Evolutionary conservation across 129 eudicot species (phyloP).

Genomic region (Ambrosia artemisiifolia): DNA sequence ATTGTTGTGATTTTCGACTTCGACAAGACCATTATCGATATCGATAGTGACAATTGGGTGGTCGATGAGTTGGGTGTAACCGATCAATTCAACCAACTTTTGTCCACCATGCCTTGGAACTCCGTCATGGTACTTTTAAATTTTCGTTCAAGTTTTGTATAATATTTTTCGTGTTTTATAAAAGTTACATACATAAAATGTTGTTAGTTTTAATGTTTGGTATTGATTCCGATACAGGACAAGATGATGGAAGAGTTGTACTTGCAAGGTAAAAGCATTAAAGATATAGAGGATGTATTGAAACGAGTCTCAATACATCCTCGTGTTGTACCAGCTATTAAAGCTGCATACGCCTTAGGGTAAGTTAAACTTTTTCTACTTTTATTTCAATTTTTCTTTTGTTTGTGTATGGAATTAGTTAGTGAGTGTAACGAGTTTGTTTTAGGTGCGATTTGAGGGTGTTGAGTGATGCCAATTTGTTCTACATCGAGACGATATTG

Average conservation of each 20-base stretch:
- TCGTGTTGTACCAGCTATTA: constrained; percentile 62
- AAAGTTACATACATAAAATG: background rate
- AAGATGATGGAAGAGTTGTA: constrained; percentile 71
- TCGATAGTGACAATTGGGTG: constrained; percentile 85
- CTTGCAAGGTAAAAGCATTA: constrained; percentile 52
- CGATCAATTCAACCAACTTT: constrained; percentile 47
- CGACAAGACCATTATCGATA: constrained; percentile 78
- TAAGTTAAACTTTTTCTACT: constrained; percentile 5
- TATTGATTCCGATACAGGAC: constrained; percentile 38
- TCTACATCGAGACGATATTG: constrained; percentile 73
- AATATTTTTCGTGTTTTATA: background rate
- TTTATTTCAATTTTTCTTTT: background rate
- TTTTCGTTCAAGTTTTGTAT: background rate
- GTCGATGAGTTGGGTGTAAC: constrained; percentile 54
- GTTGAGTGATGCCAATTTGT: constrained; percentile 74
- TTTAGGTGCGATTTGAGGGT: constrained; percentile 83
- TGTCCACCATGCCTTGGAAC: constrained; percentile 89
- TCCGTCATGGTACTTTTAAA: constrained; percentile 54
- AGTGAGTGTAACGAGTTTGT: background rate
- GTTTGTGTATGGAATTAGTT: background rate
- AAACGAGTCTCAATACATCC: constrained; percentile 75
- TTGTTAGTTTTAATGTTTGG: background rate
- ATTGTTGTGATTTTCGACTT: constrained; percentile 77
- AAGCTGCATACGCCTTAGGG: constrained; percentile 72
- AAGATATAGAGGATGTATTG: constrained; percentile 59